Evolutionary conservation across 306 rosid genomes (phyloP), one percentile per base, ranked within the genome.

Genomic region (Quercus robur): DNA sequence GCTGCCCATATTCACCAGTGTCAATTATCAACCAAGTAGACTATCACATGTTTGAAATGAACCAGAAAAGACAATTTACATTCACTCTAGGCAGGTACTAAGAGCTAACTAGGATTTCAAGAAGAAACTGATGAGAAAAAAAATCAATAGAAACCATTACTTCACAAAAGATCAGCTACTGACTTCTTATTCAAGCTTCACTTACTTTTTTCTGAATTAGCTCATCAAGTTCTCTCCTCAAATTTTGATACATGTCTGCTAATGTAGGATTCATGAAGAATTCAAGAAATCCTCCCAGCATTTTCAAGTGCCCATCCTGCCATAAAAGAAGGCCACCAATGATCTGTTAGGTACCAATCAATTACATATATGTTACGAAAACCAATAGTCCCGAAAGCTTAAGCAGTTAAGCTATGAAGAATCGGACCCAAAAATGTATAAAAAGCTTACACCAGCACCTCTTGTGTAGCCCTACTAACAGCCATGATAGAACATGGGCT

Each of bases 261-360:
- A 93, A 77, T 25, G 85, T 80, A 31, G 99, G 92, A 63, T 87
- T 91, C 97, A 93, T 83, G 86, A 95, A 93, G 82, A 93, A 95
- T 87, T 93, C 99, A 46, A 93, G 78, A 86, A 89, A 96, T 77
- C 99, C 99, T 70, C 97, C 97, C 84, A 96, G 83, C 99, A 96
- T 90, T 91, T 90, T 93, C 71, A 93, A 72, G 82, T 90, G 97
- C 70, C 94, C 97, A 80, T 90, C 98, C 99, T 93, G 88, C 78
- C 56, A 84, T 41, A 82, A 46, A 75, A 82, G 73, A 84, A 57
- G 56, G 64, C 18, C 28, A 67, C 67, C 33, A 2, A 67, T 35
- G 35, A 67, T 67, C 70, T 63, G 19, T 63, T 25, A 14, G 5
- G 54, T 12, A 49, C 17, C 54, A 49, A 49, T 49, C 54, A 12